A percentile compares a stretch with the other conserved stretches of the same genome.
These are phyloP conservation scores for Aspergillus oerlinghausenensis DNA, from an alignment of 2,329 filamentous ascomycete species.

Conservation along the genomic window DNA sequence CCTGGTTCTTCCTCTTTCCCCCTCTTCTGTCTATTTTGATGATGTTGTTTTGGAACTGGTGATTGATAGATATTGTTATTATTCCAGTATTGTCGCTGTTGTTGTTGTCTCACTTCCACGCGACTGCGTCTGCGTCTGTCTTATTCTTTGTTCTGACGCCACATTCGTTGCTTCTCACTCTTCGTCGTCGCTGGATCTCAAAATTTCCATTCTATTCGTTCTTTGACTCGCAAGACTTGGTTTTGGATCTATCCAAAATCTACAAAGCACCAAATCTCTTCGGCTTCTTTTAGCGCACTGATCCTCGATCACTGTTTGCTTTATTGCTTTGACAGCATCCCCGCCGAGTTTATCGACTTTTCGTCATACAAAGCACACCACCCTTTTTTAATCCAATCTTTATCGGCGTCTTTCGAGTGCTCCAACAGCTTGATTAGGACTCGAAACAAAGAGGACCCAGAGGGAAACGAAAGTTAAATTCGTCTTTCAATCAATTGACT, in stretches of 20 bases:
- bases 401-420: neutral
- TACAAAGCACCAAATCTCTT: neutral
- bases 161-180: neutral
- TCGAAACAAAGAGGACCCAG: neutral
- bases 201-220: neutral
- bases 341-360: neutral
- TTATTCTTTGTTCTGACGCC: neutral
- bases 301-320: neutral
- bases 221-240: neutral
- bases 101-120: neutral
- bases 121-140: neutral
- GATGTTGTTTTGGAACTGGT: neutral
- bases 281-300: neutral
- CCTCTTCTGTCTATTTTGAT: neutral
- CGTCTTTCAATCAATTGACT: neutral
- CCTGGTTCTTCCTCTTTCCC: neutral
- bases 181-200: neutral
- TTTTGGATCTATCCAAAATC: conserved; percentile 2
- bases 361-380: neutral
- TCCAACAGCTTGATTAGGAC: neutral
- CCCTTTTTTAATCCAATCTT: neutral
- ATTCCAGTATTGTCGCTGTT: neutral
- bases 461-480: neutral
- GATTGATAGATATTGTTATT: neutral
- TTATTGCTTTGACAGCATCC: neutral